A percentile compares a stretch with the other conserved stretches of the same genome.
Evolutionary conservation across 805 yeast genomes (phyloP).

Genomic region (Starmerella sp.): DNA sequence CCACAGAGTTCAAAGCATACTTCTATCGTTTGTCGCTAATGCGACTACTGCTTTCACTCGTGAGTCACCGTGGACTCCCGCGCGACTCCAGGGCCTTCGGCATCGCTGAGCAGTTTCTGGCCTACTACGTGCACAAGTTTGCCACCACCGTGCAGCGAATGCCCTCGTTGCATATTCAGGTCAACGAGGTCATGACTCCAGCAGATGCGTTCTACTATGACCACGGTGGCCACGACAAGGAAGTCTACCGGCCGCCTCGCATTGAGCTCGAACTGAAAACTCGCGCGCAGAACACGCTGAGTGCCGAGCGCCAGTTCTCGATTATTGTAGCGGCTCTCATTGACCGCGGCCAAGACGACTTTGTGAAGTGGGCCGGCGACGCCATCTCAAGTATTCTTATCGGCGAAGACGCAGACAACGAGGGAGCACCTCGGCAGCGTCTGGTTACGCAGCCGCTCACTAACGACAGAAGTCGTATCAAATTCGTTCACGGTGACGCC

Average conservation of each 20-base stretch:
- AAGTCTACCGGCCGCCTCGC: slow-evolving; percentile 10
- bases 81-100: slow-evolving; percentile 36
- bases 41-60: slow-evolving; percentile 41
- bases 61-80: slow-evolving; percentile 41
- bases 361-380: slow-evolving; percentile 36
- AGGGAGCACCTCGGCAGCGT: background rate
- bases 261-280: slow-evolving; percentile 26
- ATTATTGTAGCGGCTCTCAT: slow-evolving; percentile 41
- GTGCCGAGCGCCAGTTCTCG: slow-evolving; percentile 39
- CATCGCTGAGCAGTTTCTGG: slow-evolving; percentile 55
- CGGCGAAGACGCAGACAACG: background rate
- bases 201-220: slow-evolving; percentile 40
- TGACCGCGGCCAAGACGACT: slow-evolving; percentile 34
- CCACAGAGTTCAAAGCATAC: slow-evolving; percentile 46
- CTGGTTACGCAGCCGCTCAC: slow-evolving; percentile 15
- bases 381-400: background rate
- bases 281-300: slow-evolving; percentile 15
- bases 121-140: slow-evolving; percentile 52
- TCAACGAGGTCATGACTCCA: slow-evolving; percentile 51
- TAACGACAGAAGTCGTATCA: slow-evolving; percentile 21
- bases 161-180: slow-evolving; percentile 48
- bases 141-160: slow-evolving; percentile 38
- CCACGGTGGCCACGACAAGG: slow-evolving; percentile 45
- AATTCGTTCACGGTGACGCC: slow-evolving; percentile 37
- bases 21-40: slow-evolving; percentile 67